These are phyloP conservation scores for Trichoderma koningii DNA, from an alignment of 2,329 filamentous ascomycete genomes.

Conservation along the genomic window DNA sequence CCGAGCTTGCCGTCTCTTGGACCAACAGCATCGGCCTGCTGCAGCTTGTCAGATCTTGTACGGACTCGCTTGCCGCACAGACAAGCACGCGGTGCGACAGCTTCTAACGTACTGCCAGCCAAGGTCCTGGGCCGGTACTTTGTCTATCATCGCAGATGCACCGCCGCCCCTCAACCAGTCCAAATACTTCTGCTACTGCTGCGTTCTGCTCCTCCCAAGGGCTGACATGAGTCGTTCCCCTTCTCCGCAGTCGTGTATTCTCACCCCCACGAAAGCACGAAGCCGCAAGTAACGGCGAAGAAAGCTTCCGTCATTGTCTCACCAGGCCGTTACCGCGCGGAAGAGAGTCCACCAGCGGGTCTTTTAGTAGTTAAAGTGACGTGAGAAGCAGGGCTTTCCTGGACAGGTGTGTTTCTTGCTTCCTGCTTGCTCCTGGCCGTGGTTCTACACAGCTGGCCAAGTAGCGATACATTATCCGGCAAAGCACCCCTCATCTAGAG, in stretches of 20 bases:
- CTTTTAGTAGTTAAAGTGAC: constrained; percentile 25
- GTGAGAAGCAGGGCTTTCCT: constrained; percentile 27
- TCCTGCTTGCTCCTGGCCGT: constrained; percentile 20
- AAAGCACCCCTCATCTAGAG: constrained; percentile 21
- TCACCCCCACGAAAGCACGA: constrained; percentile 27
- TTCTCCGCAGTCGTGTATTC: constrained; percentile 26
- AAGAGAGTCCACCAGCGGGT: constrained; percentile 27
- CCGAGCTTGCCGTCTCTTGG: constrained; percentile 26
- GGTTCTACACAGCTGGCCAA: constrained; percentile 10
- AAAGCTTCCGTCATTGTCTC: constrained; percentile 28
- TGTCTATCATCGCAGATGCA: constrained; percentile 21
- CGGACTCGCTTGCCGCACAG: constrained; percentile 22
- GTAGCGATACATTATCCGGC: constrained; percentile 26
- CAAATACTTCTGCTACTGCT: constrained; percentile 13
- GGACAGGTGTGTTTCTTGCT: constrained; percentile 13
- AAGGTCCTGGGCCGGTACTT: constrained; percentile 24
- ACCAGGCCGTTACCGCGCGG: constrained; percentile 26
- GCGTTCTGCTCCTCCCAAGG: constrained; percentile 17
- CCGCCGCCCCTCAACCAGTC: constrained; percentile 16
- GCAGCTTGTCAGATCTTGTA: constrained; percentile 27
- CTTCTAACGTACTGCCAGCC: constrained; percentile 12
- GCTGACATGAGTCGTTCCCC: constrained; percentile 26
- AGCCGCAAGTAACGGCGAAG: constrained; percentile 28
- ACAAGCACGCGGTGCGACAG: constrained; percentile 18
- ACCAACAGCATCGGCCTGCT: constrained; percentile 27